These are phyloP conservation scores for Mychonastes homosphaera DNA, from an alignment of 139 green algal species.

Conservation along the genomic window DNA sequence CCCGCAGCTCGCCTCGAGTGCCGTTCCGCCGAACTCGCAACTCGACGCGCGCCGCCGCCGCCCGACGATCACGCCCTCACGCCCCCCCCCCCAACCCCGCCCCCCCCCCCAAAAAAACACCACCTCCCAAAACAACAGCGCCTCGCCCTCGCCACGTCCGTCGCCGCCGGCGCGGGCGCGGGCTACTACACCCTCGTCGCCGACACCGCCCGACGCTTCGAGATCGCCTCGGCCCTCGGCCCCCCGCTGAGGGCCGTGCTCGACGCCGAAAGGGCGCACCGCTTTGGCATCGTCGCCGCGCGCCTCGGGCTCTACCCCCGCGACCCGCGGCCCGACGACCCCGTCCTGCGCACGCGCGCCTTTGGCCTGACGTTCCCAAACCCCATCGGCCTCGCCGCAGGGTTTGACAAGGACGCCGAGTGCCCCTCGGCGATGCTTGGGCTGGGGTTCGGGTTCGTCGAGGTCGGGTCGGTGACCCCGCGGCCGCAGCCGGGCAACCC, in stretches of 20 bases:
- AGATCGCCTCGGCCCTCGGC: constrained; percentile 28
- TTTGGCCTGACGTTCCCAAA: constrained; percentile 77
- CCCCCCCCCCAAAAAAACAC: too few species aligned
- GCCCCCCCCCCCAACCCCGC: too few species aligned
- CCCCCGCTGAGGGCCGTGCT: constrained; percentile 58
- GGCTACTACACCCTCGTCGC: constrained; percentile 25
- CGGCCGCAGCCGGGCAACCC: constrained; percentile 88
- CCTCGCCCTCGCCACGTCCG: constrained; percentile 17
- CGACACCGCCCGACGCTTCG: constrained; percentile 29
- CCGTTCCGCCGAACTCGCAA: too few species aligned
- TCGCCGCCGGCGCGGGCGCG: constrained; percentile 7
- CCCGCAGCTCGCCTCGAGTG: too few species aligned
- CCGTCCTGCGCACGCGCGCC: constrained; percentile 46
- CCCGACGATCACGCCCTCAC: too few species aligned
- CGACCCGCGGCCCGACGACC: constrained; percentile 54
- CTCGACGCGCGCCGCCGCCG: too few species aligned
- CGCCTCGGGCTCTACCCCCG: constrained; percentile 50
- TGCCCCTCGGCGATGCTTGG: constrained; percentile 61
- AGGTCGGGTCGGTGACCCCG: constrained; percentile 87
- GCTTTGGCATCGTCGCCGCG: constrained; percentile 53
- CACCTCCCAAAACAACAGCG: too few species aligned
- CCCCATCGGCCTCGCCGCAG: constrained; percentile 58
- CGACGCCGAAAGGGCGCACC: constrained; percentile 71
- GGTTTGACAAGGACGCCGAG: constrained; percentile 84
- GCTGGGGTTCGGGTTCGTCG: constrained; percentile 91